These are phyloP conservation scores for Pyropia yezoensis DNA, from an alignment of 23 red algal species.

Conservation along the genomic window DNA sequence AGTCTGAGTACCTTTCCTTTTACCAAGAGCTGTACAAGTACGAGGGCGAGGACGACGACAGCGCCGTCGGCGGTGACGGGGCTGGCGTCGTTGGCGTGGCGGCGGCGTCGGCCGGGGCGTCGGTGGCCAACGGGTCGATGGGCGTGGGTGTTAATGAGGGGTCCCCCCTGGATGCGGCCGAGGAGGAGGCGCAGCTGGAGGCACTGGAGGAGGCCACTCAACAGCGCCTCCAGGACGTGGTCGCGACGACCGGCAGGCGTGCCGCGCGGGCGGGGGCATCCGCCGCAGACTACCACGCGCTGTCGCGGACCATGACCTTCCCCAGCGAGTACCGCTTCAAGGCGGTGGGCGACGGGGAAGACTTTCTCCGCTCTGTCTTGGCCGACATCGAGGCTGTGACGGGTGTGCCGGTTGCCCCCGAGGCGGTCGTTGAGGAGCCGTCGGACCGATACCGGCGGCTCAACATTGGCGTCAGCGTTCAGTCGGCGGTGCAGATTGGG, in stretches of 20 bases:
- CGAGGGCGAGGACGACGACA: neutral
- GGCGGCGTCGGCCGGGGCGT: too few relatives aligned
- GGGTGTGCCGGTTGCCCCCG: conserved; percentile 3
- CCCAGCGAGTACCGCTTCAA: conserved; percentile 59
- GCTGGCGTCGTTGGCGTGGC: too few relatives aligned
- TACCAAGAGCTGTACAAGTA: neutral
- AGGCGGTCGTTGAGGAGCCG: conserved; percentile 19
- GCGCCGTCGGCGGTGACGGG: too few relatives aligned
- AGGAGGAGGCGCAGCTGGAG: neutral
- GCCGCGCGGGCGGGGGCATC: neutral
- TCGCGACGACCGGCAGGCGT: neutral
- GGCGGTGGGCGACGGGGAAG: conserved; percentile 24
- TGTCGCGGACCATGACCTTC: conserved; percentile 34
- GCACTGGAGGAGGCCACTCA: neutral
- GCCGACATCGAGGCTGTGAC: conserved; percentile 24
- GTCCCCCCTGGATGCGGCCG: neutral
- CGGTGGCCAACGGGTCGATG: neutral
- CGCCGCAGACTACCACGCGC: conserved; percentile 6
- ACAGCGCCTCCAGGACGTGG: neutral
- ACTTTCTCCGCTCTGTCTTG: conserved; percentile 9
- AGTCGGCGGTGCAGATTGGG: conserved; percentile 34
- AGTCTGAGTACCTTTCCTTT: neutral
- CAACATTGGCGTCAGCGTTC: conserved; percentile 17
- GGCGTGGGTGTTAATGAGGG: neutral
- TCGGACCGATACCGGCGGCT: conserved; percentile 33